These are phyloP conservation scores for Cryptococcus wingfieldii DNA, from an alignment of 1,284 basidiomycete genomes.

Conservation along the genomic window DNA sequence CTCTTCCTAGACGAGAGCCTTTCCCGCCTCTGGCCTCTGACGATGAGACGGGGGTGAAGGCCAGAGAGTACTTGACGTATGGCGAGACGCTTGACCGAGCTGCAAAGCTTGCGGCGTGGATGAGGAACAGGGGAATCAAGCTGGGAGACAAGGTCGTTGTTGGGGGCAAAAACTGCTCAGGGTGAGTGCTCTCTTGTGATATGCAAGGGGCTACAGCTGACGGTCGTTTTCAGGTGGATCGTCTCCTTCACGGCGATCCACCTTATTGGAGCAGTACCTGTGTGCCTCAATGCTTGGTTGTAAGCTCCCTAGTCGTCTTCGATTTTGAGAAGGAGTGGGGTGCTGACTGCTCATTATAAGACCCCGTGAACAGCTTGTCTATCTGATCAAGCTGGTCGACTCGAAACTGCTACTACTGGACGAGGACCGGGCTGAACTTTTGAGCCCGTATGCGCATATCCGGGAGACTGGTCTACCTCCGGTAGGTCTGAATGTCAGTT, in stretches of 20 bases:
- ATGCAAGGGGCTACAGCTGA: neutral
- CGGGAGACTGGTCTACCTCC: conserved; percentile 11
- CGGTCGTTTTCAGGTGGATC: conserved; percentile 26
- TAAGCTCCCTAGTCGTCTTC: conserved; percentile 13
- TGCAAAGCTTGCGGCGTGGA: conserved; percentile 27
- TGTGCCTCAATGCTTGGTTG: conserved; percentile 43
- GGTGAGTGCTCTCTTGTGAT: conserved; percentile 13
- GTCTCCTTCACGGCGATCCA: conserved; percentile 33
- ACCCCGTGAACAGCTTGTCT: conserved; percentile 19
- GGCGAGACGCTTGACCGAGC: conserved; percentile 21
- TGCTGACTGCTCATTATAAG: neutral
- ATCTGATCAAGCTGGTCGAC: conserved; percentile 26
- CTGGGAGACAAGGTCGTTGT: conserved; percentile 33
- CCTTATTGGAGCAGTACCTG: conserved; percentile 36
- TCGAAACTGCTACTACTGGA: conserved; percentile 33
- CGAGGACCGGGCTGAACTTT: conserved; percentile 21
- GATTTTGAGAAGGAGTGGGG: neutral
- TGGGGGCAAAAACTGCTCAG: conserved; percentile 36
- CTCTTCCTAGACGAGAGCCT: neutral
- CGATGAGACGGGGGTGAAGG: neutral
- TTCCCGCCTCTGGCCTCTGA: neutral
- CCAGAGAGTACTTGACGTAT: conserved; percentile 28
- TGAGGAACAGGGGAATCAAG: conserved; percentile 26
- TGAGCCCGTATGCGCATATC: conserved; percentile 16
- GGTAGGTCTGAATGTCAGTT: neutral